phyloP scores from a whole-genome alignment of 768 basidiomycete genomes.

The Mycena alexandri region DNA sequence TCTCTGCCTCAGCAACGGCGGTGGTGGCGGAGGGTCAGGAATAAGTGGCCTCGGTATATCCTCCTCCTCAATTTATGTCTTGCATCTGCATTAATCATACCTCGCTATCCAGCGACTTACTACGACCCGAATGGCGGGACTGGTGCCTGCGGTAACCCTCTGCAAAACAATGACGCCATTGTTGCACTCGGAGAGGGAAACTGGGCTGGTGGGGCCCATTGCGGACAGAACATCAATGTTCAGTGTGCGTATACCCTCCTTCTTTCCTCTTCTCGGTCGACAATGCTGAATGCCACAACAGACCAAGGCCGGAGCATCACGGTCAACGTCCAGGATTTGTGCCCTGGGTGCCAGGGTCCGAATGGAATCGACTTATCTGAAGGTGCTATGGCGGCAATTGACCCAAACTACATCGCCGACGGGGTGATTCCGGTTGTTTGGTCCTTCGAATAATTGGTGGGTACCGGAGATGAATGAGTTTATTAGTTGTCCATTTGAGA shows the following conservation, averaged over 20 bases:
- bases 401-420: slow-evolving; percentile 28
- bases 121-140: slow-evolving; percentile 27
- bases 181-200: slow-evolving; percentile 24
- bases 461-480: background rate
- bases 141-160: slow-evolving; percentile 20
- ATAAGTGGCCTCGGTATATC: slow-evolving; percentile 21
- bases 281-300: slow-evolving; percentile 14
- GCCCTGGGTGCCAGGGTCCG: slow-evolving; percentile 30
- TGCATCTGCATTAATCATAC: background rate
- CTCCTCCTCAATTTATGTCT: background rate
- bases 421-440: slow-evolving; percentile 27
- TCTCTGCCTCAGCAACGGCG: slow-evolving; percentile 12
- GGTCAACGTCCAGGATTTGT: slow-evolving; percentile 23
- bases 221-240: slow-evolving; percentile 24
- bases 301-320: slow-evolving; percentile 18
- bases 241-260: slow-evolving; percentile 22
- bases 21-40: slow-evolving; percentile 8
- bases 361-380: slow-evolving; percentile 29
- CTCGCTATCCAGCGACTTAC: slow-evolving; percentile 17
- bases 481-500: background rate
- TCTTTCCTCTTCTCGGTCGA: slow-evolving; percentile 5
- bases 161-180: slow-evolving; percentile 23
- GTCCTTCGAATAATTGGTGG: slow-evolving; percentile 11
- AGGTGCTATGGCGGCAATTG: slow-evolving; percentile 26
- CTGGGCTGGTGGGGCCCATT: slow-evolving; percentile 29